Base-by-base conservation (phyloP, 176 grass and related monocot species). In the Secale cereale region DNA sequence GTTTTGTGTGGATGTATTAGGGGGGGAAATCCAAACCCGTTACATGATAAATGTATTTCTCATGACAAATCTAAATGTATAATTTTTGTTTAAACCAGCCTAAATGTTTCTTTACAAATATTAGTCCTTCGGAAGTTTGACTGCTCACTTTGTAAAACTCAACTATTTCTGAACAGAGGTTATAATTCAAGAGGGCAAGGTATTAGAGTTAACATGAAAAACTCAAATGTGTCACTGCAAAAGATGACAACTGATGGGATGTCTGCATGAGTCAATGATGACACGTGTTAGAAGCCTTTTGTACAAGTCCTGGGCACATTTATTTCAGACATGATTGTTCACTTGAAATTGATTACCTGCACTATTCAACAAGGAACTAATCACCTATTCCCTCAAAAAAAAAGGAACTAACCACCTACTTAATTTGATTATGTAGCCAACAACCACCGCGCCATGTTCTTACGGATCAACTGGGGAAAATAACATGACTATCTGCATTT, bases 301-400 rank as follows among this genome's bases (percentile, higher is more conserved):
- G 22, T 76, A 48, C 11, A 86, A 45, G 22, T 83, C 76, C 22
- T 0, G 6, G 66, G 33, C 50, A 78, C 59, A 85, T 69, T 83
- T 74, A 79, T 52, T 86, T 67, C 52, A 82, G 60, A 86, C 30
- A 78, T 82, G 10, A 72, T 30, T 45, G 65, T 86, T 31, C 23
- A 56, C 54, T 63, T 73, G 4, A 78, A 82, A 86, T 64, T 78
- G 20, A 64, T 72, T 82, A 78, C 82, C 13, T 73, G 56, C 41
- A 71, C 52, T 70, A 78, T 78, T 72, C 8, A 82, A 86, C 48
- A 84, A 85, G 19, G 9, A 78, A 70, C 12, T 70, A 78, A 68
- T 82, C 65, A 78, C 29, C 50, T 78, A 71, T 45, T 45, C 41
- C 41, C 41, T 14, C 41, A 13, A 45, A 43, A 45, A 81, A 86